Percentiles rank a stretch among this genome's conserved stretches.
phyloP scores from a whole-genome alignment of 1,284 basidiomycete species.

The Heterobasidion irregulare region DNA sequence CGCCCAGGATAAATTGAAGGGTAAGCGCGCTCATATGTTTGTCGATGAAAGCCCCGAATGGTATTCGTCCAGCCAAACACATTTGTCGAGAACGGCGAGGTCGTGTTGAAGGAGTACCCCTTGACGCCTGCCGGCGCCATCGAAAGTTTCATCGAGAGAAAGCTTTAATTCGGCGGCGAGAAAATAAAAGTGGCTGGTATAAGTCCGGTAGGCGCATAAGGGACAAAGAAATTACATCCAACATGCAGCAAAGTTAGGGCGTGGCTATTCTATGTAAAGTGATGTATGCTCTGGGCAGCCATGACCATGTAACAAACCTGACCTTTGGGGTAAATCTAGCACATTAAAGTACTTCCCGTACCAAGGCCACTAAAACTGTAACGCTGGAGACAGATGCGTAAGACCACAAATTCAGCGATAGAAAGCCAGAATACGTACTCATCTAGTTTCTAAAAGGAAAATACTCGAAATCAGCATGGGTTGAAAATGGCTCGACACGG shows the following conservation, averaged over 20 bases:
- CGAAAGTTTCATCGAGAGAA: slow-evolving; percentile 72
- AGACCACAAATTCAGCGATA: not conserved
- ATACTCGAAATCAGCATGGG: no score
- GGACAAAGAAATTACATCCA: slow-evolving; percentile 1
- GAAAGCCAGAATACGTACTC: slow-evolving; percentile 42
- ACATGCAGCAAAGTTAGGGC: not conserved
- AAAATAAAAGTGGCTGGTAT: not conserved
- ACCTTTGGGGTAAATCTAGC: not conserved
- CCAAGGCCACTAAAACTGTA: slow-evolving; percentile 51
- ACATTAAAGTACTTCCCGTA: slow-evolving; percentile 40
- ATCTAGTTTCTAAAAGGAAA: slow-evolving; percentile 44
- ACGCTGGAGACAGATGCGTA: slow-evolving; percentile 30
- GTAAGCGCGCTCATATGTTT: slow-evolving; percentile 1
- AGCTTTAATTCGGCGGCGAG: slow-evolving; percentile 29
- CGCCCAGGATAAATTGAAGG: slow-evolving; percentile 1
- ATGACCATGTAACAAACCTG: no score
- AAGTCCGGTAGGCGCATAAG: not conserved
- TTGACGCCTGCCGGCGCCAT: slow-evolving; percentile 64
- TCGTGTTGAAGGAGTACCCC: slow-evolving; percentile 71
- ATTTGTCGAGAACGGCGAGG: slow-evolving; percentile 52
- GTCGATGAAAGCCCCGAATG: slow-evolving; percentile 53
- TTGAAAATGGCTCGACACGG: not conserved
- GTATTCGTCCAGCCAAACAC: slow-evolving; percentile 80
- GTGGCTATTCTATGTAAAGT: not conserved
- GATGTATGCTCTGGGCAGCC: not conserved